phyloP scores from a whole-genome alignment of 1,284 basidiomycete genomes.

The Microbotryomycetes sp. region DNA sequence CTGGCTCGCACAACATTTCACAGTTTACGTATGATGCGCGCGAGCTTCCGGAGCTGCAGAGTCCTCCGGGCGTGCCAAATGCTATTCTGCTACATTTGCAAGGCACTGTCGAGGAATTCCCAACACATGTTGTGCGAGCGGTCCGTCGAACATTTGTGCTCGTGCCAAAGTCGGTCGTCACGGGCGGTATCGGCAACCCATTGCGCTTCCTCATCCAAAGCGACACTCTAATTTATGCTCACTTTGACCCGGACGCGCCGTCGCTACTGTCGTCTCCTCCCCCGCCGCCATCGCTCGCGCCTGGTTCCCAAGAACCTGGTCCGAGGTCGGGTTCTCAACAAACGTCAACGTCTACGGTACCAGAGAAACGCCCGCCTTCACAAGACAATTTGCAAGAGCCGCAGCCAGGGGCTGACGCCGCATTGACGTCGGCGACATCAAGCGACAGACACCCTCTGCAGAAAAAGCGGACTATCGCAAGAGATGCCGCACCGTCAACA shows the following conservation, averaged over 20 bases:
- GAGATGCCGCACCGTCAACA: neutral
- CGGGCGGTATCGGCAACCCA: neutral
- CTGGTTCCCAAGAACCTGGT: too few species aligned
- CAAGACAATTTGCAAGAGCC: neutral
- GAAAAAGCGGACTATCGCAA: neutral
- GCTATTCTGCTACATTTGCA: slow-evolving; percentile 14
- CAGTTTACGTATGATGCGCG: slow-evolving; percentile 10
- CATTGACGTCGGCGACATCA: neutral
- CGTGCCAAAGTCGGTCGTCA: slow-evolving; percentile 4
- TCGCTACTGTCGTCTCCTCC: neutral
- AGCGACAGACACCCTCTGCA: neutral
- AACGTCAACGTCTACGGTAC: neutral
- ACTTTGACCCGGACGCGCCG: slow-evolving; percentile 4
- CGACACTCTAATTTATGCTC: slow-evolving; percentile 12
- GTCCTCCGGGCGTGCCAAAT: neutral
- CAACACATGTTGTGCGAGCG: slow-evolving; percentile 8
- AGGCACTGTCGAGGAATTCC: slow-evolving; percentile 27
- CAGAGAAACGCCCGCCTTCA: neutral
- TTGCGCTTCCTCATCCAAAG: slow-evolving; percentile 12
- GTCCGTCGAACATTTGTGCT: slow-evolving; percentile 22
- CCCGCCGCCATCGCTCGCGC: neutral
- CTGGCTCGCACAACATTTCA: slow-evolving; percentile 15
- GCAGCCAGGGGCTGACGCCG: neutral
- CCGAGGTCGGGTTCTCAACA: too few species aligned
- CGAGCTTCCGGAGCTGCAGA: slow-evolving; percentile 9